These are phyloP conservation scores for Rhodotorula kratochvilovae DNA, from an alignment of 768 basidiomycete species.

Conservation along the genomic window DNA sequence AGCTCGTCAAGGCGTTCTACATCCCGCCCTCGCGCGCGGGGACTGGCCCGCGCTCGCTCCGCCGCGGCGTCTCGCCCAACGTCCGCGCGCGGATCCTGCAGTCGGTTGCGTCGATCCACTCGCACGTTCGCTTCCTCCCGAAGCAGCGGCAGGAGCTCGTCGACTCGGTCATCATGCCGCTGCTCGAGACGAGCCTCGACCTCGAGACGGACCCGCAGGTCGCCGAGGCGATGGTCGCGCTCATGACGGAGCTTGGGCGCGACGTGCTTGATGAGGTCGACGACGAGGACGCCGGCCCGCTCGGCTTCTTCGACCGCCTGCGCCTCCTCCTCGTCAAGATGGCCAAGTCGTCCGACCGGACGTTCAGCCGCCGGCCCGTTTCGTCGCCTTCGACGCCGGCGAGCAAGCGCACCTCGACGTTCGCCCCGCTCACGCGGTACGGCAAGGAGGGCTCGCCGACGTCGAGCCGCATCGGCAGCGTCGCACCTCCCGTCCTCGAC, in stretches of 20 bases:
- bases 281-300: conserved; percentile 26
- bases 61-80: conserved; percentile 29
- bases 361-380: conserved; percentile 8
- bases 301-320: conserved; percentile 37
- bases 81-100: conserved; percentile 37
- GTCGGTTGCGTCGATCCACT: conserved; percentile 44
- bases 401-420: not conserved
- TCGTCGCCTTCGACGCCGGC: conserved; percentile 15
- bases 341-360: conserved; percentile 14
- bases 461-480: not conserved
- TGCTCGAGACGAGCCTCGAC: conserved; percentile 47
- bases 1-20: conserved; percentile 39
- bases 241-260: conserved; percentile 38
- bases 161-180: conserved; percentile 46
- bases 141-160: conserved; percentile 45
- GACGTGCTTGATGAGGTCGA: conserved; percentile 38
- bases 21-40: conserved; percentile 23
- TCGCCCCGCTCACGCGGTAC: conserved; percentile 24
- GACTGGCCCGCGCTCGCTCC: conserved; percentile 9
- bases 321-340: conserved; percentile 32
- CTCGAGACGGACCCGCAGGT: conserved; percentile 46
- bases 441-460: conserved; percentile 9
- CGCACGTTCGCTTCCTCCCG: conserved; percentile 45
- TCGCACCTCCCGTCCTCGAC: not conserved
- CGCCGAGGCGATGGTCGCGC: conserved; percentile 43